Evolutionary conservation across 805 yeast species (phyloP).

Genomic region (Kuraishia capsulata): DNA sequence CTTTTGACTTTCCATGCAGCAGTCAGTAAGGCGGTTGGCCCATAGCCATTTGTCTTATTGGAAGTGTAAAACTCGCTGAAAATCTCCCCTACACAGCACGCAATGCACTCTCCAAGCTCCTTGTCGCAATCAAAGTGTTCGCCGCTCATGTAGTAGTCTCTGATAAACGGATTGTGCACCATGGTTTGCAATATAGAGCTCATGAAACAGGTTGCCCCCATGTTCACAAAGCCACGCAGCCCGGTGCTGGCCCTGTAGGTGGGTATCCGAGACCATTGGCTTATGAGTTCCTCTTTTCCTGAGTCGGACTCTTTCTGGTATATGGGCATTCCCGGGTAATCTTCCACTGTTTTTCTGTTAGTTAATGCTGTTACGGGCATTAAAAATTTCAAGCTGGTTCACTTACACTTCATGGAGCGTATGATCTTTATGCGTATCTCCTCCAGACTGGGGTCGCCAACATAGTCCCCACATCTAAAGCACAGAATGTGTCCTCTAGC

Average conservation of each 20-base stretch:
- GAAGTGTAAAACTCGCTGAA: constrained; percentile 69
- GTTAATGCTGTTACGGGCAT: not conserved
- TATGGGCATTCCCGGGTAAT: constrained; percentile 22
- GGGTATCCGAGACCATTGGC: constrained; percentile 30
- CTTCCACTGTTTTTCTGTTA: constrained; percentile 2
- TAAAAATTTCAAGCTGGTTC: constrained; percentile 5
- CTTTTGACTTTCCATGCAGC: constrained; percentile 85
- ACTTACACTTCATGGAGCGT: constrained; percentile 14
- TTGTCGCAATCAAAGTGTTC: constrained; percentile 51
- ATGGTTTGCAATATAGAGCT: constrained; percentile 85
- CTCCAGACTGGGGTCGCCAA: constrained; percentile 53
- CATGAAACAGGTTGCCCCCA: constrained; percentile 98
- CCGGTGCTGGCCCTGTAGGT: constrained; percentile 59
- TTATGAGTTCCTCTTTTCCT: constrained; percentile 16
- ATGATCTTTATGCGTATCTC: constrained; percentile 25
- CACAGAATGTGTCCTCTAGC: constrained; percentile 65
- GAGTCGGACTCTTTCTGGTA: constrained; percentile 17
- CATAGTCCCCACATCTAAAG: constrained; percentile 67
- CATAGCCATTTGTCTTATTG: constrained; percentile 55
- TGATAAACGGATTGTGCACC: constrained; percentile 82
- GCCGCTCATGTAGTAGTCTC: constrained; percentile 70
- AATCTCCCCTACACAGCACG: constrained; percentile 79
- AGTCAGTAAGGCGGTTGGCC: constrained; percentile 70
- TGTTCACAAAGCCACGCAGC: constrained; percentile 77
- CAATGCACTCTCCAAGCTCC: constrained; percentile 44